Evolutionary conservation across 225 moss, liverwort and hornwort species (phyloP).

Genomic region (Climacium dendroides): DNA sequence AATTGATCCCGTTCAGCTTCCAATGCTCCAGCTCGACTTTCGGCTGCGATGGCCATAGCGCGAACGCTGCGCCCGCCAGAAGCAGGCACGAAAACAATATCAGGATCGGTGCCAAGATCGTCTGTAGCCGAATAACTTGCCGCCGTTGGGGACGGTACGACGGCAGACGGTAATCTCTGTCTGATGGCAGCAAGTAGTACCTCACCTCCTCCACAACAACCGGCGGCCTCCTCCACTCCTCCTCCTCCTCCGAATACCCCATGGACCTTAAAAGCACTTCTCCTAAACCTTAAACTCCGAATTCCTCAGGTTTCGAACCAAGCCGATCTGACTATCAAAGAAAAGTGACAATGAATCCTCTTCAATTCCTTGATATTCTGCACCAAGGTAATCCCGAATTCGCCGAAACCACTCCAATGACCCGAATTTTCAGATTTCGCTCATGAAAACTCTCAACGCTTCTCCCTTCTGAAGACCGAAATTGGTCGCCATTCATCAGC

Average conservation of each 20-base stretch:
- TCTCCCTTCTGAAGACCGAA: not conserved
- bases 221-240: not conserved
- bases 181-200: slow-evolving; percentile 37
- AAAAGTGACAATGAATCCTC: not conserved
- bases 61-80: slow-evolving; percentile 18
- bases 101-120: not conserved
- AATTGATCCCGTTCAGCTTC: slow-evolving; percentile 47
- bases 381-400: not conserved
- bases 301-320: not conserved
- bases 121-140: not conserved
- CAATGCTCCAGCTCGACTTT: slow-evolving; percentile 39
- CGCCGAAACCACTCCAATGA: not conserved
- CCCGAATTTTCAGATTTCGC: no score
- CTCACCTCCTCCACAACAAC: slow-evolving; percentile 35
- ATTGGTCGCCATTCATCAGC: not conserved
- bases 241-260: slow-evolving; percentile 11
- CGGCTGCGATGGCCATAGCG: slow-evolving; percentile 58
- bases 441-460: not conserved
- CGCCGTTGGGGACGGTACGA: slow-evolving; percentile 9
- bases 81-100: slow-evolving; percentile 18
- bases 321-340: not conserved
- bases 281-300: not conserved
- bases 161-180: slow-evolving; percentile 20
- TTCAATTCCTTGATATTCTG: not conserved
- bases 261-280: not conserved